Evolutionary conservation across 768 basidiomycete species (phyloP), one percentile per base, ranked within the genome.

Genomic region (Suillus plorans): DNA sequence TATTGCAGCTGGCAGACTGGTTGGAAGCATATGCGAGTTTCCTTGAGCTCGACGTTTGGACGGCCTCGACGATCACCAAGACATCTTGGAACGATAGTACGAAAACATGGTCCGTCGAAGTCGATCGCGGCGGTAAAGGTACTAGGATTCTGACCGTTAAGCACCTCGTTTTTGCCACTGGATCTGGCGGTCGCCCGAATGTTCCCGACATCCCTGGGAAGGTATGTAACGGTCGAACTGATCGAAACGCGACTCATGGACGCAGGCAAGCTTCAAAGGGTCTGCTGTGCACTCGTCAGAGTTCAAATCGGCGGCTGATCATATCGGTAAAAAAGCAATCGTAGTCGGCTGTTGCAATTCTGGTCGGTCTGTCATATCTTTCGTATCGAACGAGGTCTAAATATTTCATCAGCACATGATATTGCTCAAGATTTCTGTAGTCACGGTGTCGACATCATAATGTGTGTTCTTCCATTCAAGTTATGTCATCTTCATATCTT

Each of bases 341-440:
- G 79, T 91, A n/a, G 78, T 91, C 3, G 89, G 90, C 14, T 83
- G 89, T n/a, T 85, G 86, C 52, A 88, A 84, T 60, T 88, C 88
- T 22, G 83, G 83, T 84, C 69, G 20, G 73, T 50, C 16, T 2
- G 16, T 22, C 37, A 25, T 16, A 25, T 10, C 16, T 37, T 22
- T 6, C 28, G 2, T 31, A 34, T 56, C 47, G 5, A n/a, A 49
- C 28, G 25, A 28, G 61, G 22, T 64, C 66, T 64, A 45, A 18
- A 5, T 34, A 18, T 56, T 9, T 12, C 3, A 36, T 9, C 67
- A 76, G 77, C 64, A 5, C 79, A 78, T 60, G 80, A 81, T 31
- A 74, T 82, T 18, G 75, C 79, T 2, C 77, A 76, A 60, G 80
- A 80, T 59, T 74, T 73, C 36, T 68, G 69, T 50, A 67, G 73